Evolutionary conservation across 192 early-diverging fungal genomes (phyloP), one percentile per base, ranked within the genome.

Genomic region (Coemansia sp.): DNA sequence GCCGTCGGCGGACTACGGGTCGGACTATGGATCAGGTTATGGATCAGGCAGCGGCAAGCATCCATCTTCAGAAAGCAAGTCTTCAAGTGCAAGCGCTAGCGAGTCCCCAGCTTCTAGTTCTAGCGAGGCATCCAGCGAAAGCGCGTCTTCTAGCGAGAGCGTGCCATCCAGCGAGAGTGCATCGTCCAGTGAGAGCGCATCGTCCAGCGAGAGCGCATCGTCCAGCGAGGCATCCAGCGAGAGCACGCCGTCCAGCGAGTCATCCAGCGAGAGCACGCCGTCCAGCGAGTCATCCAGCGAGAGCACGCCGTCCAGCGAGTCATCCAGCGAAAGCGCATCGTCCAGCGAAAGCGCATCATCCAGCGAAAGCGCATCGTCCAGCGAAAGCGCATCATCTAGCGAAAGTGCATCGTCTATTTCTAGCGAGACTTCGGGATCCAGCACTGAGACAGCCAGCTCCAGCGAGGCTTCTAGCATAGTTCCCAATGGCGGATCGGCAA

Each of bases 11-110:
- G 30, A 53, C 23, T 44, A 55, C 12, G 64, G 49, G 21, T 21
- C 48, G 43, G 50, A 33, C 24, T 21, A 57, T 23, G 40, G 59
- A 14, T 54, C 67, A 6, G 47, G 42, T 22, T 47, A 61, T 12
- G 43, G 54, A 35, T n/a, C 35, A 29, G 21, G 60, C 11, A 32
- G 54, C 22, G 32, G 21, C 38, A 30, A 24, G 4, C 11, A 24
- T 10, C 22, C 35, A 22, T 55, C 54, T 0, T 12, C 32, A 40
- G 38, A 19, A 21, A 38, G 22, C 12, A 19, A 16, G 3, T 42
- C 54, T 6, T 54, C 47, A 23, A n/a, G n/a, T n/a, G n/a, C n/a
- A n/a, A n/a, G n/a, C n/a, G n/a, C n/a, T 25, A 38, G 22, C 12
- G 32, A 16, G 3, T 42, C 54, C 8, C 30, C 47, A 23, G 27